Base-by-base conservation (phyloP, 805 yeast species). In the Wickerhamomyces xylosicus region DNA sequence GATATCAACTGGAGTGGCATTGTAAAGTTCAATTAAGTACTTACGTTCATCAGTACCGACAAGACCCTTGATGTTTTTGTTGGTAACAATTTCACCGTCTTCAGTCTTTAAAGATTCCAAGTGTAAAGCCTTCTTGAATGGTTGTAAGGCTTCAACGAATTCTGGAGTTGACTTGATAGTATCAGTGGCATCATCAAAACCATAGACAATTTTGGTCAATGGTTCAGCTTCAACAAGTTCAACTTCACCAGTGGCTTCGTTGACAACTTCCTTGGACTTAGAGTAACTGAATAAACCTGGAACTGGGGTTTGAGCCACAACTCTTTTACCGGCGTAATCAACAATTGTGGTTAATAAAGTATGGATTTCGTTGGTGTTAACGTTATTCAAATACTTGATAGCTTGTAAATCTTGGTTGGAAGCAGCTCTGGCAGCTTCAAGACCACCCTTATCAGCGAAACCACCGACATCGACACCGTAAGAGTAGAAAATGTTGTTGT, bases 231-330 rank as follows among this genome's bases (percentile, higher is more conserved):
- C 64, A 29, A 59, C 50, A 15, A 56, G 58, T 36, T 63, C 70
- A 3, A 44, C 35, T 31, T 59, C 62, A 20, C 62, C 66, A 21
- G 65, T 62, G 31, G 62, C 71, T 32, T 59, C 65, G 36, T 67
- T 68, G 31, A 60, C 64, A 35, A 54, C 56, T 21, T 53, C 53
- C 31, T 54, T 58, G 17, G 64, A 57, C 40, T 71, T 69, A 52
- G 63, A 50, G 10, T 63, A 61, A 9, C 59, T 49, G 41, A 64
- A 62, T 31, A 68, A 56, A 43, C 97, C 97, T 14, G 98, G 98
- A 34, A 90, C 95, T 11, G 96, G 95, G 13, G 95, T 85, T 64
- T 90, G 97, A 58, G 95, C 85, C 31, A 90, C 71, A 29, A 90
- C 67, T 58, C 97, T 74, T 52, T 77, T 80, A 44, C 97, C 98